phyloP scores from a whole-genome alignment of 805 yeast genomes.

The Scheffersomyces ergatensis region DNA sequence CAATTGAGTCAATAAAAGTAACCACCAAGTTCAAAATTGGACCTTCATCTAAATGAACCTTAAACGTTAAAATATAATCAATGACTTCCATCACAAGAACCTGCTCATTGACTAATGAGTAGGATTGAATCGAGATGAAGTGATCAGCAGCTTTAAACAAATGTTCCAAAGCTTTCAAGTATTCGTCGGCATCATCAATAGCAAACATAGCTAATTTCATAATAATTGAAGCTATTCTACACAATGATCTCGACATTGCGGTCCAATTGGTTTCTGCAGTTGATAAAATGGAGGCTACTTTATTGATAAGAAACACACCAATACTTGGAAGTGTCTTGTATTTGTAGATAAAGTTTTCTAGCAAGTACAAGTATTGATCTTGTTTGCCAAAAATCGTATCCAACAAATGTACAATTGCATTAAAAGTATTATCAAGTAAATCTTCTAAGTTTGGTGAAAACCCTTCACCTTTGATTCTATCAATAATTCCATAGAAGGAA shows the following conservation, averaged over 20 bases:
- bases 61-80: constrained; percentile 52
- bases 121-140: constrained; percentile 49
- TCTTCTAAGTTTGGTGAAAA: constrained; percentile 22
- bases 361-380: constrained; percentile 57
- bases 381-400: constrained; percentile 66
- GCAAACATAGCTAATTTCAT: constrained; percentile 38
- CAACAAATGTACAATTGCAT: constrained; percentile 56
- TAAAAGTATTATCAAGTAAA: constrained; percentile 42
- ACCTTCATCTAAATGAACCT: constrained; percentile 33
- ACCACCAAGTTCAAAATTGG: constrained; percentile 42
- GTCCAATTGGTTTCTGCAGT: constrained; percentile 58
- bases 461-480: constrained; percentile 21
- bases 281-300: constrained; percentile 45
- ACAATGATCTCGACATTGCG: constrained; percentile 59
- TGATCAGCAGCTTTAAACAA: constrained; percentile 38
- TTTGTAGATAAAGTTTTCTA: constrained; percentile 47
- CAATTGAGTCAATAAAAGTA: constrained; percentile 51
- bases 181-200: constrained; percentile 18
- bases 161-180: constrained; percentile 27
- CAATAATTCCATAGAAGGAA: constrained; percentile 31
- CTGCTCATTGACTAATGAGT: constrained; percentile 57
- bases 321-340: constrained; percentile 41
- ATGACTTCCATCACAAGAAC: constrained; percentile 57
- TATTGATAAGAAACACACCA: constrained; percentile 49
- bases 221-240: constrained; percentile 55